These are phyloP conservation scores for Fusarium setosum DNA, from an alignment of 2,329 filamentous ascomycete genomes.

Conservation along the genomic window DNA sequence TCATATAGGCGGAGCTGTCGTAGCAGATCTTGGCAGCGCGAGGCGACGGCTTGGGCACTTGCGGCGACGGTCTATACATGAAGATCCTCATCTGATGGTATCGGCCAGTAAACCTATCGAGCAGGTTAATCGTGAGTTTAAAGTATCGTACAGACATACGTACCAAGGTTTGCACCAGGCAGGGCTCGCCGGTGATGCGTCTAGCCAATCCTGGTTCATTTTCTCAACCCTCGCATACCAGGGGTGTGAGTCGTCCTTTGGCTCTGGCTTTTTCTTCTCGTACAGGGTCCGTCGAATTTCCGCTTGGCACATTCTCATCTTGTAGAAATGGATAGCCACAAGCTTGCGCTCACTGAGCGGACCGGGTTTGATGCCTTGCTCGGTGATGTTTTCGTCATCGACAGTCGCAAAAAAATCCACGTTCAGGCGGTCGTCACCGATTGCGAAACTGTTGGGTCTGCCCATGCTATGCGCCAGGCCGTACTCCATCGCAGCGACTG, in stretches of 20 bases:
- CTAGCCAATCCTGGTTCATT: slow-evolving; percentile 84
- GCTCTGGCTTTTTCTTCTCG: slow-evolving; percentile 81
- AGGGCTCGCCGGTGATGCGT: slow-evolving; percentile 77
- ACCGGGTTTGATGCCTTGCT: slow-evolving; percentile 77
- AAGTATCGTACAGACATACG: slow-evolving; percentile 44
- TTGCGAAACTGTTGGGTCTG: slow-evolving; percentile 86
- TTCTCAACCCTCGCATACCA: slow-evolving; percentile 87
- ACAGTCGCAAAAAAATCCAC: slow-evolving; percentile 86
- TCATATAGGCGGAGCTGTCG: slow-evolving; percentile 83
- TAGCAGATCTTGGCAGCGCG: slow-evolving; percentile 86
- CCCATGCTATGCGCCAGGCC: slow-evolving; percentile 90
- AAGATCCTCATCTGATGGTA: slow-evolving; percentile 92
- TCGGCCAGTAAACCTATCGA: slow-evolving; percentile 69
- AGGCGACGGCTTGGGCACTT: slow-evolving; percentile 85
- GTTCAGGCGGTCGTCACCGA: slow-evolving; percentile 83
- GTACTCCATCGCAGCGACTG: slow-evolving; percentile 87
- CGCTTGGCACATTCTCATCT: slow-evolving; percentile 87
- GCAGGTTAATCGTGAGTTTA: slow-evolving; percentile 14
- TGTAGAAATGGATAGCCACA: slow-evolving; percentile 92
- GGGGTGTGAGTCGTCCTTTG: slow-evolving; percentile 82
- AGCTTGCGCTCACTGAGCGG: slow-evolving; percentile 85
- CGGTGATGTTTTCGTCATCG: slow-evolving; percentile 85
- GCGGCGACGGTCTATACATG: slow-evolving; percentile 90
- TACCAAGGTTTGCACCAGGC: slow-evolving; percentile 84
- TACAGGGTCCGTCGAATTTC: slow-evolving; percentile 91